Evolutionary conservation across 257 asterid genomes (phyloP), one percentile per base, ranked within the genome.

Genomic region (Hygrophila difformis): DNA sequence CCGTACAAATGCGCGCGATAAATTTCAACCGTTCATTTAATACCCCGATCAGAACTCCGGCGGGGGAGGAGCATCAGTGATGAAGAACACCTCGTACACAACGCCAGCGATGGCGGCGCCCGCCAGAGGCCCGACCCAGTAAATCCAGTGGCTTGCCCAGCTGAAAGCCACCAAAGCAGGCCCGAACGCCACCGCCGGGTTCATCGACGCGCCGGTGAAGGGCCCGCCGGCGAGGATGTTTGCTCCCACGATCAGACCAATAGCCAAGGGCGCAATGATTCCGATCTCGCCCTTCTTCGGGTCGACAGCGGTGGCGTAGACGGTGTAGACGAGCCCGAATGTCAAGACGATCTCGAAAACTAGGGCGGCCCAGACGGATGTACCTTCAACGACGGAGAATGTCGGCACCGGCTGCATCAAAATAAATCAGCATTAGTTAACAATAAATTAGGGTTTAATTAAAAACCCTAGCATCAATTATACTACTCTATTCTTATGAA

Each of bases 301-400:
- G 44, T 72, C 75, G 44, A 56, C 66, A 9, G 79, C 72, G 6
- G 79, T 72, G 6, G 79, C 75, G 18, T 72, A 63, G 0, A 71
- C 78, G 0, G 78, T 71, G 58, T 71, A 66, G 12, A 71, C 78
- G n/a, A 66, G 67, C 6, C 72, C 75, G 31, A 72, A 72, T 1
- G 79, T 72, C 75, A 72, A 51, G 46, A 63, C 79, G 3, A 63
- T 60, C 23, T 72, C 79, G 12, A 72, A 49, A 2, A 72, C 57
- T 2, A 72, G 8, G 2, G 74, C 78, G 16, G 53, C 63, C 51
- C 74, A 66, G 9, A 42, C 59, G 1, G 74, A 42, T 9, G 62
- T 44, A 1, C 74, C 74, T 2, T 68, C 34, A 8, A 5, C 31
- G 31, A 26, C 7, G 10, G 73, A 58, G 15, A 66, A 9, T 48